phyloP scores from a whole-genome alignment of 495 filamentous ascomycete genomes.

The Aspergillus carlsbadensis region DNA sequence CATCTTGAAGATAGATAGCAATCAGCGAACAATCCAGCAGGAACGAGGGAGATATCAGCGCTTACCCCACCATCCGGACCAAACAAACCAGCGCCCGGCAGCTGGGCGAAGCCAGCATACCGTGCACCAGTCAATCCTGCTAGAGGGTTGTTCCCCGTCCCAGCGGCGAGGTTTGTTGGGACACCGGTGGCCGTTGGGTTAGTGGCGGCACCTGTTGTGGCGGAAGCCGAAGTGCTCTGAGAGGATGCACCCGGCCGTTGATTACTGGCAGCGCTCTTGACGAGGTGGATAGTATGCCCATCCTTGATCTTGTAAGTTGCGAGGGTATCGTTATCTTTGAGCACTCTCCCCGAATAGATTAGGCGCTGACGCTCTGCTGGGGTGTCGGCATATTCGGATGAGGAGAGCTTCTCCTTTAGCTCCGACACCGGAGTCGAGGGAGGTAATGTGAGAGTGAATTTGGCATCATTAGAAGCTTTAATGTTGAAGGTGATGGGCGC shows the following conservation, averaged over 20 bases:
- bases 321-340: slow-evolving; percentile 89
- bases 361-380: slow-evolving; percentile 84
- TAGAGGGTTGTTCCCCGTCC: slow-evolving; percentile 86
- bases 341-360: slow-evolving; percentile 94
- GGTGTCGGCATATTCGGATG: slow-evolving; percentile 76
- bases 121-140: slow-evolving; percentile 90
- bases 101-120: slow-evolving; percentile 86
- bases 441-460: slow-evolving; percentile 76
- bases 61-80: slow-evolving; percentile 96
- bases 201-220: slow-evolving; percentile 51
- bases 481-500: slow-evolving; percentile 85
- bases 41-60: slow-evolving; percentile 18
- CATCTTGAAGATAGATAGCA: slow-evolving; percentile 60
- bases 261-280: slow-evolving; percentile 93
- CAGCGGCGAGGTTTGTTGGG: slow-evolving; percentile 87
- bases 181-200: slow-evolving; percentile 57
- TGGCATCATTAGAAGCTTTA: slow-evolving; percentile 84
- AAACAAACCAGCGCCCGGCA: slow-evolving; percentile 87
- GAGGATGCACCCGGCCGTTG: slow-evolving; percentile 61
- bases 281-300: slow-evolving; percentile 93
- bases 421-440: slow-evolving; percentile 75
- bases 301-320: slow-evolving; percentile 90
- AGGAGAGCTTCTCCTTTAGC: slow-evolving; percentile 84
- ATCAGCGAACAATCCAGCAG: slow-evolving; percentile 19
- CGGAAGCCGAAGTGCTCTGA: slow-evolving; percentile 44